A percentile compares a stretch with the other conserved stretches of the same genome.
These are phyloP conservation scores for Ceratobasidium sp. DNA, from an alignment of 1,284 basidiomycete genomes.

Conservation along the genomic window DNA sequence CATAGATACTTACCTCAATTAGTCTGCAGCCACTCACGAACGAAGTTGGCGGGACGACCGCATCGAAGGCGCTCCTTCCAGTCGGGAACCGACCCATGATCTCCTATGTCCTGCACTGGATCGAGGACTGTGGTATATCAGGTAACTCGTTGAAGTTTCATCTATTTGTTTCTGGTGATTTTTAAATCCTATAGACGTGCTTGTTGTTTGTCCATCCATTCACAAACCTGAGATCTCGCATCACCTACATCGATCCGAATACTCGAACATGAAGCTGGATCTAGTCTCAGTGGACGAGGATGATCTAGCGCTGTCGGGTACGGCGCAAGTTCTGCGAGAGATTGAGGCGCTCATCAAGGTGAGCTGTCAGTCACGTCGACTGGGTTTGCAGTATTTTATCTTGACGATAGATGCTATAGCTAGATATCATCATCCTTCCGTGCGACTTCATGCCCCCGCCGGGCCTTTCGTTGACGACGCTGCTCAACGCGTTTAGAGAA, in stretches of 20 bases:
- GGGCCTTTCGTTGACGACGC: conserved; percentile 70
- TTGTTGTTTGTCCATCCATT: conserved; percentile 82
- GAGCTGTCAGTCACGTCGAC: conserved; percentile 12
- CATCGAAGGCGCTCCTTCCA: conserved; percentile 86
- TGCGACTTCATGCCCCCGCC: conserved; percentile 89
- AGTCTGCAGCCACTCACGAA: conserved; percentile 78
- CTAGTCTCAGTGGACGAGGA: conserved; percentile 79
- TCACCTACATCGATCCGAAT: conserved; percentile 76
- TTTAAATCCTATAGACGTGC: conserved; percentile 68
- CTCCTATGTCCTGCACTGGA: conserved; percentile 84
- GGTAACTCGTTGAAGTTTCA: conserved; percentile 62
- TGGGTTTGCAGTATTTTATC: too few species aligned
- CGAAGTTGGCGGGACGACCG: conserved; percentile 75
- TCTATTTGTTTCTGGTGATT: conserved; percentile 16
- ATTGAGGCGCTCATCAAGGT: conserved; percentile 72
- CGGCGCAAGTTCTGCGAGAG: conserved; percentile 74
- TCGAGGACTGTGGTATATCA: conserved; percentile 86
- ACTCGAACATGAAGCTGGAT: conserved; percentile 71
- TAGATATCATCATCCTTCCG: conserved; percentile 89
- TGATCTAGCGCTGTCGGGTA: conserved; percentile 67
- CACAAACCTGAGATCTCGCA: conserved; percentile 81
- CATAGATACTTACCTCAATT: conserved; percentile 32
- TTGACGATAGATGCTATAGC: conserved; percentile 50
- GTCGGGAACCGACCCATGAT: conserved; percentile 89
- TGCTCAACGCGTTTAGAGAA: conserved; percentile 85